These are phyloP conservation scores for Posidonia australis DNA, from an alignment of 106 monocot genomes.

Conservation along the genomic window DNA sequence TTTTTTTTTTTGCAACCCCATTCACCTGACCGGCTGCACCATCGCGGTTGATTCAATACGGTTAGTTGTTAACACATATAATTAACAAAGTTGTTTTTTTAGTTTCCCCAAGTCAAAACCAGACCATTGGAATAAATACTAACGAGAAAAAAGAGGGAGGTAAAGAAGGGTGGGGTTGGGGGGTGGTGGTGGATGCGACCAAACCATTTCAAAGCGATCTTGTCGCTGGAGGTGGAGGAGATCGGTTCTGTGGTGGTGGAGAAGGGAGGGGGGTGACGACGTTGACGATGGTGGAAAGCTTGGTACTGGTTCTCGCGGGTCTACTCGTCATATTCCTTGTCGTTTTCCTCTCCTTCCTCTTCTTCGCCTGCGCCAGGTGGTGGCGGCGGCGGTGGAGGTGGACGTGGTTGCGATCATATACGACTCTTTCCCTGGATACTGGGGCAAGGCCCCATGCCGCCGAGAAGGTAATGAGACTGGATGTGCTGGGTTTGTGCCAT, in stretches of 20 bases:
- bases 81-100: too few species aligned
- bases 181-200: too few species aligned
- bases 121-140: too few species aligned
- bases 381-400: background rate
- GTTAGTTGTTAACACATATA: too few species aligned
- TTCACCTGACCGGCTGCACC: too few species aligned
- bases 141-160: too few species aligned
- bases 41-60: too few species aligned
- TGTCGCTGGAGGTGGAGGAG: background rate
- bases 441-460: background rate
- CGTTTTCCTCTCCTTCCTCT: background rate
- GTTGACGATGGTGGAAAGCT: background rate
- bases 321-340: background rate
- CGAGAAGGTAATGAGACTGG: background rate
- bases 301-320: background rate
- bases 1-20: too few species aligned
- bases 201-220: too few species aligned
- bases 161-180: too few species aligned
- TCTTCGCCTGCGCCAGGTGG: background rate
- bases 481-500: background rate
- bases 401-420: background rate
- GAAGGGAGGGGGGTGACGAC: background rate
- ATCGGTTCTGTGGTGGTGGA: background rate
- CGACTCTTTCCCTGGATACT: background rate
- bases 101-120: too few species aligned